Evolutionary conservation across 768 basidiomycete genomes (phyloP).

Genomic region (Auriscalpium microsporum): DNA sequence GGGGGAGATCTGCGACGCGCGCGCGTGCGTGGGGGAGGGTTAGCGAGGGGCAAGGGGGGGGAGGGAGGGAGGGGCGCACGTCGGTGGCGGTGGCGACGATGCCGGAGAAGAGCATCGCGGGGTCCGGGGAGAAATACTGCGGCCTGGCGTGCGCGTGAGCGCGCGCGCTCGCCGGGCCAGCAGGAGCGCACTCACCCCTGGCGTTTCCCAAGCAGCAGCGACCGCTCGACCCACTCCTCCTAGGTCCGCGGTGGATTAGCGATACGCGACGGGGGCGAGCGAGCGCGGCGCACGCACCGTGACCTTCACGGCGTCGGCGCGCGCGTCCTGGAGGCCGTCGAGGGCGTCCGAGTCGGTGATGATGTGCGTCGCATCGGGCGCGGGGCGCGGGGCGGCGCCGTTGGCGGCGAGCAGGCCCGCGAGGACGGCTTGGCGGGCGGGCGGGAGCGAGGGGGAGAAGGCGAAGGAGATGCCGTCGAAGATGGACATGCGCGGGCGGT

Average conservation of each 20-base stretch:
- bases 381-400: constrained; percentile 4
- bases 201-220: constrained; percentile 9
- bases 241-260: no score
- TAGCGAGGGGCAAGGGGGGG: no score
- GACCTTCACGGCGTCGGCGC: constrained; percentile 3
- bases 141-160: no score
- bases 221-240: constrained; percentile 14
- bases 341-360: constrained; percentile 9
- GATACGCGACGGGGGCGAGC: no score
- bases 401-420: constrained; percentile 6
- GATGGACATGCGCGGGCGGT: no score
- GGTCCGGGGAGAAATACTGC: constrained; percentile 67
- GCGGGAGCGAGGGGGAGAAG: constrained; percentile 8
- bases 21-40: no score
- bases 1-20: constrained; percentile 46
- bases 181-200: constrained; percentile 13
- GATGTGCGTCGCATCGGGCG: constrained; percentile 12
- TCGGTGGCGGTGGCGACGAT: constrained; percentile 66
- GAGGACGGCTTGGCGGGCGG: constrained; percentile 1
- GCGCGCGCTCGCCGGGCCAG: no score
- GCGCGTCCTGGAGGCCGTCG: constrained; percentile 7
- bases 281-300: no score
- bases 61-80: constrained; percentile 29
- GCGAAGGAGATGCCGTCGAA: constrained; percentile 12
- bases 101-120: constrained; percentile 74